Evolutionary conservation across 1,284 basidiomycete species (phyloP), one percentile per base, ranked within the genome.

Genomic region (Tranzscheliella williamsii): DNA sequence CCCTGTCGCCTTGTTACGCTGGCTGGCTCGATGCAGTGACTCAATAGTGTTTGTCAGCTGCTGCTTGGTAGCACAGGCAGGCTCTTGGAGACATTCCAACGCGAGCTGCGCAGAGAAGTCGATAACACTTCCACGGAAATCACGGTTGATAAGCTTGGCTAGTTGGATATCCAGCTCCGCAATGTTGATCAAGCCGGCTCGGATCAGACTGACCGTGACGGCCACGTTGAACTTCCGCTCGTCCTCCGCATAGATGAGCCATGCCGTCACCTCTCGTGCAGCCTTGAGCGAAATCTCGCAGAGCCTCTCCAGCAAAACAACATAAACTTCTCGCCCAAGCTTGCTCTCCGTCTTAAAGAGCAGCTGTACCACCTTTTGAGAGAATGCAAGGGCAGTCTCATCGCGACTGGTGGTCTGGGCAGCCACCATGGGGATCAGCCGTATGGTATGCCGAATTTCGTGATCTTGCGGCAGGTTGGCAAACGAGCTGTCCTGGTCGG

Each of bases 231-330:
- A 90, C 80, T 98, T 98, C 61, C 75, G 70, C 81, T 94, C 90
- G 78, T 98, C 95, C 77, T 98, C 93, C 13, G 94, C 90, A 75
- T 93, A 96, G 38, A 97, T 81, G 41, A 99, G 82, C 95, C 95
- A 99, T 12, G 89, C 91, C 48, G 93, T 89, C 8, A 94, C 95
- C 80, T 99, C 95, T 79, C 91, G 91, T 17, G 89, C 90, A 34
- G 96, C 93, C 71, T 95, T 91, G 68, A 89, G 86, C 58, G 91
- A 94, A 22, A 87, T 81, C 60, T 87, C 86, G 79, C 95, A 98
- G 18, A 99, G 82, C 57, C 90, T 87, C 63, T 94, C 89, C 18
- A 98, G 82, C 38, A 98, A 81, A 27, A 87, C 85, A 24, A 91
- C 90, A 78, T 92, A 97, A n/a, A 68, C 63, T 21, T 77, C 73